A percentile compares a stretch with the other conserved stretches of the same genome.
Evolutionary conservation across 257 asterid species (phyloP).

Genomic region (Solanum sitiens): DNA sequence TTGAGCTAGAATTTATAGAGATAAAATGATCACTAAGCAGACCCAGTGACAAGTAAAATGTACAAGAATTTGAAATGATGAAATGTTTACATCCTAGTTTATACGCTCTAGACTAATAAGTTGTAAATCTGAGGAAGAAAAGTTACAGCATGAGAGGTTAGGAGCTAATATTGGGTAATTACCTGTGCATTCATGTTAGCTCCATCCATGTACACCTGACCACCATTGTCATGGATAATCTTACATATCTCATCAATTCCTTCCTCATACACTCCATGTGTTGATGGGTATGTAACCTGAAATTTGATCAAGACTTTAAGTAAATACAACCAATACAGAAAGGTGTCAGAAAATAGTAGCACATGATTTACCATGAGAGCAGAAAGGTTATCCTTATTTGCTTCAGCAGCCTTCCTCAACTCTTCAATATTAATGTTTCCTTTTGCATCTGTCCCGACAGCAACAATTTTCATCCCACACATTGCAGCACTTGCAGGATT

Average conservation of each 20-base stretch:
- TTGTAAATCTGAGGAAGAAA: not conserved
- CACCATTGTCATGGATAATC: slow-evolving; percentile 93
- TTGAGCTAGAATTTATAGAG: not conserved
- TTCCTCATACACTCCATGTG: slow-evolving; percentile 99
- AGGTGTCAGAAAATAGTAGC: not conserved
- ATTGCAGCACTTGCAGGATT: slow-evolving; percentile 99
- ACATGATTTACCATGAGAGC: slow-evolving; percentile 72
- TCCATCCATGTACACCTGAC: slow-evolving; percentile 99
- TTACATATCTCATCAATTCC: slow-evolving; percentile 94
- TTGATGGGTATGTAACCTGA: slow-evolving; percentile 97
- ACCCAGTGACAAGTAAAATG: not conserved
- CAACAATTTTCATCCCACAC: slow-evolving; percentile 99
- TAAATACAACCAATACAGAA: not conserved
- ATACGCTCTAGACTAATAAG: not conserved
- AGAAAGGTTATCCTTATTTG: slow-evolving; percentile 64
- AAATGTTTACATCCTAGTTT: not conserved
- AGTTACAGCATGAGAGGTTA: not conserved
- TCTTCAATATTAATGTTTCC: slow-evolving; percentile 95
- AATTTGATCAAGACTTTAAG: not conserved
- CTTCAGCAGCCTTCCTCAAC: slow-evolving; percentile 79
- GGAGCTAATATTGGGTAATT: not conserved
- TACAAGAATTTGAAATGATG: not conserved
- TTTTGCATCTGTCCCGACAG: slow-evolving; percentile 95
- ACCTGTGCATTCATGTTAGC: slow-evolving; percentile 99
- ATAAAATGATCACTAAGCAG: not conserved